Base-by-base conservation (phyloP, 306 rosid species). In the Delonix regia region DNA sequence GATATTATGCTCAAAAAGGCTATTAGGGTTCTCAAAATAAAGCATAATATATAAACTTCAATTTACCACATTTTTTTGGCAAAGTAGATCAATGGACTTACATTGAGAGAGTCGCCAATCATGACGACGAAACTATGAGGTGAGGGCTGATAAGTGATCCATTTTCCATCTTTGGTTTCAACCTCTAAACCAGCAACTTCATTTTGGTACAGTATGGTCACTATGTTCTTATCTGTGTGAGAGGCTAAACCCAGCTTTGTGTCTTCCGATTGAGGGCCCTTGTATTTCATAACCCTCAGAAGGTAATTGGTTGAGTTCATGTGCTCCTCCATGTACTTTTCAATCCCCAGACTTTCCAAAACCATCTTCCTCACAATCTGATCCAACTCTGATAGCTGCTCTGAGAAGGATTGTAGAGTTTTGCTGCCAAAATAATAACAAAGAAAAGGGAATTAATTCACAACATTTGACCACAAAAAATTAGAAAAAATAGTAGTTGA, bases 281-380 rank as follows among this genome's bases (percentile, higher is more conserved):
- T 86, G 76, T 91, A 94, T 79, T 91, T 94, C 97, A 79, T 88
- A 41, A 86, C 83, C 42, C 97, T 51, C 7, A 94, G 84, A 66
- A 91, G 90, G 82, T 90, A 88, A 74, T 88, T 83, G 25, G 91
- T 85, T 19, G 98, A 94, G 25, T 75, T 84, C 72, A 88, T 66
- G 75, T 91, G 96, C 63, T 91, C 97, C n/a, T 87, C 96, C 81
- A 91, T 12, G 78, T 87, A 88, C 60, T 91, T 88, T 62, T 90
- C 96, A 25, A 85, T 71, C 0, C 91, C 91, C 60, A 94, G 79
- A 24, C 90, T 87, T 86, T 94, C 96, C 85, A 94, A 42, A 53
- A 87, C 27, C 97, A 94, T 91, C 86, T 81, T 91, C 75, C 97
- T 86, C 3, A 90, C 53, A 4, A 89, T 85, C 38, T 85, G 70